phyloP scores from a whole-genome alignment of 257 asterid species.

The Fraxinus excelsior region DNA sequence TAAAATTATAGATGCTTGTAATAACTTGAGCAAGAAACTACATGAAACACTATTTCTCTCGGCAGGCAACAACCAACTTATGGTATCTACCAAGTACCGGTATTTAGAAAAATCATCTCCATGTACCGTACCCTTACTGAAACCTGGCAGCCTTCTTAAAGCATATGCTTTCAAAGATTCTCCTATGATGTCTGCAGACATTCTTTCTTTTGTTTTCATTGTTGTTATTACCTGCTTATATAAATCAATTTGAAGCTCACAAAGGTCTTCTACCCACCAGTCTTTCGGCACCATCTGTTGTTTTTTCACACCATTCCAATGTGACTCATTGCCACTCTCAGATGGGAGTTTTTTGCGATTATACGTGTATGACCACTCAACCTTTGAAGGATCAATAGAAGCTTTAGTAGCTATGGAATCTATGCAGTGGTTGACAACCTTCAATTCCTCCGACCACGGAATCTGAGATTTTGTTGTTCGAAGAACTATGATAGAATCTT shows the following conservation, averaged over 20 bases:
- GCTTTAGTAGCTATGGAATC: slow-evolving; percentile 73
- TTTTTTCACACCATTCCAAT: slow-evolving; percentile 62
- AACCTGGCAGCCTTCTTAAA: slow-evolving; percentile 56
- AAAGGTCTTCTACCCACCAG: slow-evolving; percentile 96
- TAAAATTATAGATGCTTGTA: slow-evolving; percentile 56
- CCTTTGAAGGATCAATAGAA: slow-evolving; percentile 55
- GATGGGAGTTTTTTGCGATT: slow-evolving; percentile 61
- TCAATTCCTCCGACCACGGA: slow-evolving; percentile 74
- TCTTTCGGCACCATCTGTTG: slow-evolving; percentile 67
- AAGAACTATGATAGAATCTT: slow-evolving; percentile 87
- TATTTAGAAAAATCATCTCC: slow-evolving; percentile 53
- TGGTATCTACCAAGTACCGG: slow-evolving; percentile 59
- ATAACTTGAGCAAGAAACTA: slow-evolving; percentile 60
- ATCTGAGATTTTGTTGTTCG: slow-evolving; percentile 68
- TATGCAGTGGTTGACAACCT: slow-evolving; percentile 61
- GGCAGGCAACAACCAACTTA: slow-evolving; percentile 51
- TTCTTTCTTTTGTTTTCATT: slow-evolving; percentile 58
- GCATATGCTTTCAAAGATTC: slow-evolving; percentile 72
- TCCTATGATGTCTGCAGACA: slow-evolving; percentile 59
- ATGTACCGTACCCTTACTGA: slow-evolving; percentile 47
- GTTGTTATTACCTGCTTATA: slow-evolving; percentile 63
- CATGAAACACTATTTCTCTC: slow-evolving; percentile 58
- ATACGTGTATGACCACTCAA: slow-evolving; percentile 78
- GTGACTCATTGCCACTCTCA: slow-evolving; percentile 49
- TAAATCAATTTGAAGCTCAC: slow-evolving; percentile 72